phyloP scores from a whole-genome alignment of 73 alveolate genomes.

The Paramecium primaurelia region DNA sequence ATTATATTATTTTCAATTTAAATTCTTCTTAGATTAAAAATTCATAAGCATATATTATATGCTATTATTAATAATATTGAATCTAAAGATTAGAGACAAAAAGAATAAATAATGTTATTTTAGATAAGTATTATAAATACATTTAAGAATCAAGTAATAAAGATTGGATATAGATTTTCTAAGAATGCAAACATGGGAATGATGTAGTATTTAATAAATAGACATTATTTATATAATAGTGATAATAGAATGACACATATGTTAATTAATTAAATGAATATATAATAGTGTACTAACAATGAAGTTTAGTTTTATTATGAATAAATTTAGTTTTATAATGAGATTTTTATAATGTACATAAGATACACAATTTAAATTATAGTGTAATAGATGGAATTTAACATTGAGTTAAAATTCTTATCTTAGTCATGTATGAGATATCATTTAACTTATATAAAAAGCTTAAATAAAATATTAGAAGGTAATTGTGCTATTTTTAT shows the following conservation, averaged over 20 bases:
- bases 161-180: background rate
- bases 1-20: background rate
- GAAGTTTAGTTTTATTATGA: background rate
- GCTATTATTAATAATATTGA: background rate
- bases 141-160: too few species aligned
- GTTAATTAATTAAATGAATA: background rate
- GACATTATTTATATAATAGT: background rate
- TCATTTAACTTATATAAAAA: background rate
- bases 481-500: background rate
- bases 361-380: background rate
- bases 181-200: background rate
- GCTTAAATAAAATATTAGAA: background rate
- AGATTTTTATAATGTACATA: background rate
- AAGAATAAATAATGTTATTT: too few species aligned
- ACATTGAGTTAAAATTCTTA: background rate
- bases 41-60: background rate
- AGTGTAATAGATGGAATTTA: background rate
- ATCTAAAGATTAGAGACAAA: background rate
- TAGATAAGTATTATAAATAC: too few species aligned
- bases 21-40: background rate
- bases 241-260: background rate
- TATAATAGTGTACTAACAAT: background rate
- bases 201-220: background rate
- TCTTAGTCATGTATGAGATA: background rate
- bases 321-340: background rate